Percentiles rank a stretch among this genome's conserved stretches.
Conservation (phyloP, 768 basidiomycete genomes). For the Hypholoma fasciculare region DNA sequence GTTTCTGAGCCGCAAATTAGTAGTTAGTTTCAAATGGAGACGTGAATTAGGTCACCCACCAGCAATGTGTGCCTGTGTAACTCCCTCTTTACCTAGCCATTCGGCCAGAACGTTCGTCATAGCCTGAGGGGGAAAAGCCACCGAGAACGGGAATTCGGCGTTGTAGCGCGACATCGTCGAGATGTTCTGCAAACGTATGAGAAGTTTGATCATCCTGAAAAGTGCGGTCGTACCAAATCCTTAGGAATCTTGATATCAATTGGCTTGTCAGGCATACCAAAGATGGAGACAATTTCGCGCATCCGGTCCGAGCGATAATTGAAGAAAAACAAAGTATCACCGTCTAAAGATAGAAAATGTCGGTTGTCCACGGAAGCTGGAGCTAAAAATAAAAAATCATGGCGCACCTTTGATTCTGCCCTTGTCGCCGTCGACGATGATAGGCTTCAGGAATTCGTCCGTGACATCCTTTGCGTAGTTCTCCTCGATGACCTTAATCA, state of each 20-base stretch:
- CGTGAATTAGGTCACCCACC: slow-evolving; percentile 38
- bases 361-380: not conserved
- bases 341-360: slow-evolving; percentile 43
- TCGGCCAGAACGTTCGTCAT: slow-evolving; percentile 97
- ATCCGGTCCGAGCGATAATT: slow-evolving; percentile 97
- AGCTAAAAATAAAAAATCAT: not conserved
- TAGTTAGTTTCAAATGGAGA: not conserved
- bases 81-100: slow-evolving; percentile 76
- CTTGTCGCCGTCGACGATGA: slow-evolving; percentile 79
- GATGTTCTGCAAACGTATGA: slow-evolving; percentile 53
- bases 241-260: slow-evolving; percentile 82
- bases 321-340: slow-evolving; percentile 93
- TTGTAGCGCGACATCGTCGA: slow-evolving; percentile 96
- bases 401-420: slow-evolving; percentile 77
- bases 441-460: slow-evolving; percentile 95
- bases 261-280: slow-evolving; percentile 82
- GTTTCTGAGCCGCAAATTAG: slow-evolving; percentile 54
- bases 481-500: slow-evolving; percentile 67
- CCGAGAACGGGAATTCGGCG: slow-evolving; percentile 82
- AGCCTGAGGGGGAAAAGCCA: slow-evolving; percentile 90
- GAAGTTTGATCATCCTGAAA: not conserved
- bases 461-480: slow-evolving; percentile 86
- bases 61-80: slow-evolving; percentile 89
- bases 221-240: slow-evolving; percentile 56
- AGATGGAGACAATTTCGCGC: slow-evolving; percentile 84